A percentile compares a stretch with the other conserved stretches of the same genome.
phyloP scores from a whole-genome alignment of 805 yeast species.

The Wickerhamiella dianesei region DNA sequence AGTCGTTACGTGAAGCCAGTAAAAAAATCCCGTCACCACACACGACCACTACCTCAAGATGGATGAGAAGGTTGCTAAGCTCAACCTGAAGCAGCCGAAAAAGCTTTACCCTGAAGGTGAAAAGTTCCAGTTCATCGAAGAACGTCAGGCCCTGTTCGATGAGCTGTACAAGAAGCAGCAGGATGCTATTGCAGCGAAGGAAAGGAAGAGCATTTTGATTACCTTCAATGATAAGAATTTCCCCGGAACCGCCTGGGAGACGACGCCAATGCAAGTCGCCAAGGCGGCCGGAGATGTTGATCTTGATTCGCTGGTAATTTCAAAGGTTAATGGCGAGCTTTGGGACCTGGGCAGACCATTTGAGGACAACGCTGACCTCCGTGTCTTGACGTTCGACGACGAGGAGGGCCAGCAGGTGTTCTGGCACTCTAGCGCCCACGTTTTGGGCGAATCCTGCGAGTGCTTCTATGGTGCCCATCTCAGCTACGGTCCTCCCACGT shows the following conservation, averaged over 20 bases:
- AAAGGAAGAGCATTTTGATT: constrained; percentile 53
- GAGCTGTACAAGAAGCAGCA: constrained; percentile 66
- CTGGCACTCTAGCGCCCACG: constrained; percentile 99
- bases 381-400: constrained; percentile 79
- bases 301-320: constrained; percentile 75
- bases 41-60: too few relatives aligned
- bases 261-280: constrained; percentile 81
- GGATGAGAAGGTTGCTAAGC: neutral
- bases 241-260: constrained; percentile 76
- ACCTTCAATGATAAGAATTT: constrained; percentile 75
- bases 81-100: constrained; percentile 8
- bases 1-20: too few relatives aligned
- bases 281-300: constrained; percentile 72
- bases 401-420: constrained; percentile 93
- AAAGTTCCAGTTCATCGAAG: constrained; percentile 70
- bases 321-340: constrained; percentile 77
- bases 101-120: constrained; percentile 35
- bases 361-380: constrained; percentile 54
- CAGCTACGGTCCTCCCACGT: constrained; percentile 91
- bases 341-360: constrained; percentile 96
- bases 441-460: constrained; percentile 95
- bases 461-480: constrained; percentile 91
- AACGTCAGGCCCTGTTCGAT: constrained; percentile 67
- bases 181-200: constrained; percentile 49
- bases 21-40: too few relatives aligned